phyloP scores from a whole-genome alignment of 352 stramenopile genomes.

The Phytophthora fragariaefolia region DNA sequence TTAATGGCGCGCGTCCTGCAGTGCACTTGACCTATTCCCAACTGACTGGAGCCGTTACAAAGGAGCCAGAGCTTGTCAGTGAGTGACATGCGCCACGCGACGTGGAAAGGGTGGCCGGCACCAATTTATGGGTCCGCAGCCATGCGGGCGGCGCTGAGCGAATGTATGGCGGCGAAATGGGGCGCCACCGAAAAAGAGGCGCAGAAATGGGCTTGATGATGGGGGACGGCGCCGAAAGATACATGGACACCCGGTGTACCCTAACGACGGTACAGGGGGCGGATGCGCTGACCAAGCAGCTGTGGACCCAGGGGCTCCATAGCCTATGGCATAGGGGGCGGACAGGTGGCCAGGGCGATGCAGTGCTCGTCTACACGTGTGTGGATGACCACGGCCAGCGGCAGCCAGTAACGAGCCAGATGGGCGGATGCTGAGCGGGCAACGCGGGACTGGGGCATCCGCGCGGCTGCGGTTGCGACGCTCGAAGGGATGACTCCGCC shows the following conservation, averaged over 20 bases:
- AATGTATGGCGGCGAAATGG: neutral
- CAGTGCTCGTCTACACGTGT: constrained; percentile 1
- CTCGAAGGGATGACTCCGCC: no score
- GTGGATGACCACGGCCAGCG: neutral
- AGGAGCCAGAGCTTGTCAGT: neutral
- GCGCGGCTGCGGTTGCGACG: neutral
- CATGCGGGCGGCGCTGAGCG: neutral
- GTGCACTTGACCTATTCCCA: neutral
- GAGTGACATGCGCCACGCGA: neutral
- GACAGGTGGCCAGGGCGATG: neutral
- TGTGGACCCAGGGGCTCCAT: neutral
- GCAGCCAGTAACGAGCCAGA: neutral
- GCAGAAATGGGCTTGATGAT: neutral
- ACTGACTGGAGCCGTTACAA: neutral
- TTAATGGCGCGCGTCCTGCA: no score
- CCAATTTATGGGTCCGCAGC: neutral
- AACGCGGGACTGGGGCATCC: neutral
- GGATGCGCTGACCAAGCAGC: neutral
- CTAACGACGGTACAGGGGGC: neutral
- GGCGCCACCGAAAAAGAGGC: neutral
- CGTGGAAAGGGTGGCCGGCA: neutral
- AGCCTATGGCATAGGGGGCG: no score
- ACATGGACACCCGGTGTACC: neutral
- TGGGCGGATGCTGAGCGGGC: constrained; percentile 8
- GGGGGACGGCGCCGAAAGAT: neutral